Base-by-base conservation (phyloP, 192 early-diverging fungal species). In the Rhizophagus prolifer region DNA sequence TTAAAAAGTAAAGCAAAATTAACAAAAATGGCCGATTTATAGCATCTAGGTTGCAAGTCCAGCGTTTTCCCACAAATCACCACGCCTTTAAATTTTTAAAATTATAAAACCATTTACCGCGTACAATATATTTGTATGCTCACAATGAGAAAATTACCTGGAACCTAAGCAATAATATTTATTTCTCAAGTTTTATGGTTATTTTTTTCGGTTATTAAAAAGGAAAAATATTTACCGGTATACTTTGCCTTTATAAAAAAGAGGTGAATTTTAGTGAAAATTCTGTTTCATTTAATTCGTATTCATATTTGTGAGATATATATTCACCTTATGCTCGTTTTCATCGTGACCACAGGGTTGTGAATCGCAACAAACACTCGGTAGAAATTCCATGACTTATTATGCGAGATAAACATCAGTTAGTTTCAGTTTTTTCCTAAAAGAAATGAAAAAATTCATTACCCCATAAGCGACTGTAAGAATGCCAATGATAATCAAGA, bases 331-430 rank as follows among this genome's bases (percentile, higher is more conserved):
- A 34, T 44, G 6, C 26, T n/a, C 19, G 58, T 26, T 66, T 28
- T 76, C 23, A 76, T 36, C 5, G 62, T 62, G 14, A 76, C 63
- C 2, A 76, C 74, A 9, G 74, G 74, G 16, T 13, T 28, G 1
- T 19, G 26, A 3, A 76, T 23, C 2, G 74, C 74, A 21, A 50
- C 47, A 26, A 58, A 26, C 74, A 76, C 54, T 26, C 74, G 30
- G n/a, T 41, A 76, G 46, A 76, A 19, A 47, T 76, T 76, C 74
- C 74, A 76, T 14, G 41, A 21, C 50, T 54, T 54, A 54, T 54
- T 54, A 44, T 44, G 41, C 1, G 14, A 7, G 3, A 21, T 54
- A 44, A 44, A 44, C 10, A 6, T 16, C 50, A 21, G 14, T 54
- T 7, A 16, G 5, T 21, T 54, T 54, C 50, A 54, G 14, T 54